Evolutionary conservation across 306 rosid genomes (phyloP).

Genomic region (Malus asiatica): DNA sequence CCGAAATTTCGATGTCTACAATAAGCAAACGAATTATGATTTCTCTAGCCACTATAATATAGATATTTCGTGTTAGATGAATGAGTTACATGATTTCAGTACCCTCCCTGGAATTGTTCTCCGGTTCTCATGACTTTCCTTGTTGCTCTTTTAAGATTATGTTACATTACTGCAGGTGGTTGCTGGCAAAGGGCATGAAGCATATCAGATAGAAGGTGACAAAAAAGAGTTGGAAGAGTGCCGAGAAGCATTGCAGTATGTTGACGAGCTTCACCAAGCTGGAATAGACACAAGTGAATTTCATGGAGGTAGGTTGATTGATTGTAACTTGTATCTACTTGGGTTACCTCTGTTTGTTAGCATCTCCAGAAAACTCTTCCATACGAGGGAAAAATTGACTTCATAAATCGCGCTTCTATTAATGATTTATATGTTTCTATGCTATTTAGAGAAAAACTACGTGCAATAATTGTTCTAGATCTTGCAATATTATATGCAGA

Average conservation of each 20-base stretch:
- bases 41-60: background rate
- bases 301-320: constrained; percentile 71
- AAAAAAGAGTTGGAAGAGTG: constrained; percentile 83
- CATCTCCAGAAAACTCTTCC: background rate
- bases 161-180: constrained; percentile 57
- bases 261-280: constrained; percentile 90
- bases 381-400: background rate
- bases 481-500: background rate
- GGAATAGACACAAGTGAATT: constrained; percentile 97
- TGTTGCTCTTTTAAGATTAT: constrained; percentile 5
- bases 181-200: constrained; percentile 93
- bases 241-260: constrained; percentile 88
- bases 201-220: constrained; percentile 71
- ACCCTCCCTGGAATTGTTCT: background rate
- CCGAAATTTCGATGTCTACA: too few species aligned
- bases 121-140: background rate
- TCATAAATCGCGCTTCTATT: background rate
- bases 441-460: background rate
- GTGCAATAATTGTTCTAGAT: background rate
- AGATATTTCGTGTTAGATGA: background rate
- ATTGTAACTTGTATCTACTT: background rate
- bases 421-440: background rate
- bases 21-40: background rate
- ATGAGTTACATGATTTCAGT: background rate
- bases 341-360: background rate